Evolutionary conservation across 2,329 filamentous ascomycete genomes (phyloP), one percentile per base, ranked within the genome.

Genomic region (Thielaviopsis cerberus): DNA sequence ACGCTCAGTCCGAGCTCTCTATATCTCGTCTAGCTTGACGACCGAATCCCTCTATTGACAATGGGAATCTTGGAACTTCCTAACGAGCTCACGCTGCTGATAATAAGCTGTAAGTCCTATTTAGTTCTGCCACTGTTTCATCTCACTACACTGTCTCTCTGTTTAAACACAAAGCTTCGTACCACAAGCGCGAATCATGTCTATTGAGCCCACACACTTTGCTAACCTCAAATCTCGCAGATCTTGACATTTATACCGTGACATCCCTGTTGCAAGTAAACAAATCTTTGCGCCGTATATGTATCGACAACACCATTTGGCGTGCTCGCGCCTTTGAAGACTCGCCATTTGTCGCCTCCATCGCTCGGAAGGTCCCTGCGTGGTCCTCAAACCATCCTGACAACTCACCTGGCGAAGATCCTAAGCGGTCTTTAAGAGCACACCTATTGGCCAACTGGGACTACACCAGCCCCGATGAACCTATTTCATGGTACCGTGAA

Each of bases 401-500:
- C 2, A 23, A 22, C 24, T 11, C 17, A 24, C 17, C 25, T 13
- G n/a, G 17, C 10, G 17, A 15, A 20, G 25, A 17, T 20, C 17
- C 15, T 34, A 27, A 8, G 17, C 22, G n/a, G 15, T 26, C 41
- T 11, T 11, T 20, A 27, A 27, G 34, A 20, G 25, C 23, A 7
- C 77, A 81, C 54, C 77, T 87, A 59, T 73, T 86, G 65, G 82
- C 83, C 4, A 88, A 88, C 63, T 95, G 89, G 89, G 88, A 95
- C 64, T 87, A 87, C 0, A 80, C 80, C 0, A 88, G 85, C 62
- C 79, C 82, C 0, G 72, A 70, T 4, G 89, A 96, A 69, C 74
- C 74, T 48, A 75, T 90, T 22, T 81, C 86, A 54, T 96, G 88
- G 85, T 95, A 94, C 68, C 79, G 86, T 58, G 90, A 96, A 69